Base-by-base conservation (phyloP, 345 rosid species). In the Hibiscus mutabilis region DNA sequence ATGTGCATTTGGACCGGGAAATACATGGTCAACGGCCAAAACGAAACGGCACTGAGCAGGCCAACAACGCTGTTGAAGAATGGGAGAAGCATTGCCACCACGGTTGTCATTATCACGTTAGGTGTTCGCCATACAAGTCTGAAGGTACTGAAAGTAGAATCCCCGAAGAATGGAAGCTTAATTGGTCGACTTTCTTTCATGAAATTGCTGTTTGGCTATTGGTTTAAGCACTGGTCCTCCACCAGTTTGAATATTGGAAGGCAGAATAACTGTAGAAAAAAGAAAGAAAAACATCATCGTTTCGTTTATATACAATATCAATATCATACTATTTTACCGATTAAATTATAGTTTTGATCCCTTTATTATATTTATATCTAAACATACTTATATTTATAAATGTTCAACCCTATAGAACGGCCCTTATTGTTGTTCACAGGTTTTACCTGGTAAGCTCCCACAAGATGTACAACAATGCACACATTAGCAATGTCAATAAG, bases 401-500 rank as follows among this genome's bases (percentile, higher is more conserved):
- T 40, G 46, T 40, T 40, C 1, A 37, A 37, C 42, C 42, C 42
- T 37, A 37, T 37, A 37, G 42, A 11, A 37, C 10, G 42, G 10
- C 7, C 11, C 42, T 7, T 7, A 1, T 37, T 37, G 42, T 8
- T 37, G 11, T 37, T 37, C 42, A 37, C 10, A 37, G 42, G 42
- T 37, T 35, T 37, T 70, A 79, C 86, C 82, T 83, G 86, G 69
- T 83, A 81, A 55, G 81, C 86, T n/a, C 81, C 83, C 11, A 76
- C 18, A 2, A 83, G 58, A 70, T 83, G 86, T 25, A 81, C 22
- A 35, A 81, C 49, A 6, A 83, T 78, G 44, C 73, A 71, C 12
- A 79, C 33, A 66, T 83, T 81, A 37, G 79, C 86, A 19, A 81
- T 51, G 68, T 81, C 81, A 4, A 83, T 73, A 22, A 83, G 84